phyloP scores from a whole-genome alignment of 116 monocot species.

The Papilionanthe hybrid region DNA sequence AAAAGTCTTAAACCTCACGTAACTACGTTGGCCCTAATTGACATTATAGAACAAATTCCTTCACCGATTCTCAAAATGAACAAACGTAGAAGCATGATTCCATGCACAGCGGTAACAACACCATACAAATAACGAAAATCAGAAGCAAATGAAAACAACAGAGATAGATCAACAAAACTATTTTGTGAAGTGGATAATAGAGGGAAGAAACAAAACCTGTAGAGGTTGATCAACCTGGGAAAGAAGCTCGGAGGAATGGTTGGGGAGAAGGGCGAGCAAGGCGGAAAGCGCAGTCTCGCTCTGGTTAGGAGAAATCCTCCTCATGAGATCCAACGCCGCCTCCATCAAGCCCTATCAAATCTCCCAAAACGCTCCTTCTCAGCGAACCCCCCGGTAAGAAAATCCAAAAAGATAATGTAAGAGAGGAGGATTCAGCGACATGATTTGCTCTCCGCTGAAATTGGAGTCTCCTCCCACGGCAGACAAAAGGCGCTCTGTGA shows the following conservation, averaged over 20 bases:
- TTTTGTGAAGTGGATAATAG: neutral
- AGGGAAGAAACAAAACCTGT: conserved; percentile 42
- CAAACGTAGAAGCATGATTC: neutral
- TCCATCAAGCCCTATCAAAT: conserved; percentile 42
- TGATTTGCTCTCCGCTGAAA: neutral
- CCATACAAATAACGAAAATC: neutral
- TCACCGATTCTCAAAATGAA: neutral
- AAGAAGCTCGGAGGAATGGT: conserved; percentile 84
- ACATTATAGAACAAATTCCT: too few species aligned
- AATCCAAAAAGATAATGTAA: neutral
- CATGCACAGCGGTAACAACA: neutral
- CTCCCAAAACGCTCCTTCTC: neutral
- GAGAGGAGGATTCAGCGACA: neutral
- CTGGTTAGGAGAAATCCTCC: conserved; percentile 80
- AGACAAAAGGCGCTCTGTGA: too few species aligned
- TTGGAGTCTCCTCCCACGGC: too few species aligned
- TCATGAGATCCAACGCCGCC: conserved; percentile 93
- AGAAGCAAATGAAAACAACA: neutral
- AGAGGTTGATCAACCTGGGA: conserved; percentile 93
- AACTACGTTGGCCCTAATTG: too few species aligned
- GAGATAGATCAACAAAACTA: neutral
- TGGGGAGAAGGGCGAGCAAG: conserved; percentile 76
- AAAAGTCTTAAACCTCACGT: too few species aligned
- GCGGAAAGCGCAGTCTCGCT: conserved; percentile 75
- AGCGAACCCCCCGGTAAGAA: neutral